These are phyloP conservation scores for Geranium incanum DNA, from an alignment of 441 rosid genomes.

Conservation along the genomic window DNA sequence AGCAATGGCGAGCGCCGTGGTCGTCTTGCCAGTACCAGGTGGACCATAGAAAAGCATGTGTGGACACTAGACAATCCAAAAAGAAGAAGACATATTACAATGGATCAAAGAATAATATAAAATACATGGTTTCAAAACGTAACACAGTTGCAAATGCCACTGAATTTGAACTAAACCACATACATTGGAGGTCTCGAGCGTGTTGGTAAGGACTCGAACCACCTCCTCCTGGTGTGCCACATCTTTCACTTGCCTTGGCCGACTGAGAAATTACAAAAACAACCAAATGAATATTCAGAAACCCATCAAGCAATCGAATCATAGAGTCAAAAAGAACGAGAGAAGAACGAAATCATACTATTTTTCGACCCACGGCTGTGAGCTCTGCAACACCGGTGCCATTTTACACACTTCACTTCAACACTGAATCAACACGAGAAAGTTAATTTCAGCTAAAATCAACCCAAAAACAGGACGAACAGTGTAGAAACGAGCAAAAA, in stretches of 20 bases:
- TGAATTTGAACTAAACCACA: background rate
- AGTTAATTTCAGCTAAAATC: background rate
- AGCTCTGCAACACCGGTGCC: constrained; percentile 82
- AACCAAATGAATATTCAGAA: background rate
- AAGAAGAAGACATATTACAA: background rate
- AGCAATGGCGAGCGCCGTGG: constrained; percentile 87
- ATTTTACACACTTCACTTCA: constrained; percentile 23
- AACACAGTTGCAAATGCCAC: no score
- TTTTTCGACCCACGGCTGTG: constrained; percentile 98
- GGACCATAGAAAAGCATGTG: constrained; percentile 98
- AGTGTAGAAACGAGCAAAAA: no score
- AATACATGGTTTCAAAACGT: constrained; percentile 32
- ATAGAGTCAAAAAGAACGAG: background rate
- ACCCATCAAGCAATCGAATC: background rate
- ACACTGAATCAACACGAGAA: background rate
- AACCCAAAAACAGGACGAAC: background rate
- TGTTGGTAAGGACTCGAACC: constrained; percentile 91
- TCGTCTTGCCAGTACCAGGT: constrained; percentile 90
- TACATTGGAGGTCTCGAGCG: constrained; percentile 72
- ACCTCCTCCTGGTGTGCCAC: constrained; percentile 97
- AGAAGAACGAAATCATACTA: constrained; percentile 36
- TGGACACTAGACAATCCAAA: constrained; percentile 53
- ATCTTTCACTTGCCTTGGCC: constrained; percentile 87
- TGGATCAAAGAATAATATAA: background rate
- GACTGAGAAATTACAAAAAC: constrained; percentile 31